Conservation (phyloP, 192 early-diverging fungal species). For the Spizellomyces punctatus region DNA sequence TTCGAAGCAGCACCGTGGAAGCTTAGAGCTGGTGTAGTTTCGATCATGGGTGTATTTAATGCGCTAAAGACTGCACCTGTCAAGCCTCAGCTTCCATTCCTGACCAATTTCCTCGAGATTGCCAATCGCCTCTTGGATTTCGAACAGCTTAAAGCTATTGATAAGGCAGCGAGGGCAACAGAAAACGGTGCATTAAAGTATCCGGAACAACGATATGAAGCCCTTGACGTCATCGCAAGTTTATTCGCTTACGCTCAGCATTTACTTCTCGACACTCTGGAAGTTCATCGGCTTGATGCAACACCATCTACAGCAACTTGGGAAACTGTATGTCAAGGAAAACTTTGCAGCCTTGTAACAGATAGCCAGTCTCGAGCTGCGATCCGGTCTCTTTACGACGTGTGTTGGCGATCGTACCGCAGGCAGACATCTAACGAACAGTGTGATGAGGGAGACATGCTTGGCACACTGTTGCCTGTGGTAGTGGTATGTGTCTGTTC, state of each 20-base stretch:
- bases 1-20: not conserved
- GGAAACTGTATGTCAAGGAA: not conserved
- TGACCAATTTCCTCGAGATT: not conserved
- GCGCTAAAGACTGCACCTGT: not conserved
- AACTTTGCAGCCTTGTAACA: not conserved
- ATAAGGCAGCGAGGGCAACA: not conserved
- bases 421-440: not conserved
- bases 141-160: not conserved
- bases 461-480: not conserved
- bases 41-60: not conserved
- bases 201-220: not conserved
- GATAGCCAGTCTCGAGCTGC: not conserved
- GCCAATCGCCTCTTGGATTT: not conserved
- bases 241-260: not conserved
- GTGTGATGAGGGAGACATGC: not conserved
- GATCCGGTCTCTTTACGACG: not conserved
- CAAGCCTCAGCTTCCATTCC: not conserved
- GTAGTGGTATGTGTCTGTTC: not conserved
- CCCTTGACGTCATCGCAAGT: not conserved
- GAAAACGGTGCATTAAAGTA: not conserved
- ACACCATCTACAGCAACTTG: not conserved
- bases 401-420: conserved; percentile 4
- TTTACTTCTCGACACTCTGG: not conserved
- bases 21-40: not conserved
- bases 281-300: not conserved